These are phyloP conservation scores for Suhomyces sp. DNA, from an alignment of 805 yeast genomes.

Conservation along the genomic window DNA sequence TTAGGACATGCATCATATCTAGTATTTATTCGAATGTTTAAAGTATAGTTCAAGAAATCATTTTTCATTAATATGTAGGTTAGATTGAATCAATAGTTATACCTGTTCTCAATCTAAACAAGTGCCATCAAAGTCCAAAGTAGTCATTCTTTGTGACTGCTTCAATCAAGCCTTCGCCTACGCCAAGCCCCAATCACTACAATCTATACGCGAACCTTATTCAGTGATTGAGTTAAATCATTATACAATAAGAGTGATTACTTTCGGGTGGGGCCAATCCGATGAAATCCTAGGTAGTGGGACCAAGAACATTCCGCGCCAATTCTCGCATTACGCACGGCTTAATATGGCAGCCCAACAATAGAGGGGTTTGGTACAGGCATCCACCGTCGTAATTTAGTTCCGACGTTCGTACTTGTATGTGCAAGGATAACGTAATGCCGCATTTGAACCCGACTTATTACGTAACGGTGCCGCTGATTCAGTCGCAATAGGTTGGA, in stretches of 20 bases:
- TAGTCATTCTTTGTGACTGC: not conserved
- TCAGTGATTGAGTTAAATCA: not conserved
- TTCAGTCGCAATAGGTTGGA: not conserved
- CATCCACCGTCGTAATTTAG: not conserved
- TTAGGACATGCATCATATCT: conserved; percentile 32
- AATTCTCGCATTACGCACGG: not conserved
- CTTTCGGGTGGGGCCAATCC: not conserved
- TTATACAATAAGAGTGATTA: not conserved
- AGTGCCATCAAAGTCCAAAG: no score
- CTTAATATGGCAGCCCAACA: not conserved
- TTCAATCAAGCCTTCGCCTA: not conserved
- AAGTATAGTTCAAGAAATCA: not conserved
- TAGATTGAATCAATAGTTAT: not conserved
- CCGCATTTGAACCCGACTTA: not conserved
- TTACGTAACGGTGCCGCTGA: not conserved
- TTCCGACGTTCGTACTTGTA: not conserved
- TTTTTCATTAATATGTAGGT: no score
- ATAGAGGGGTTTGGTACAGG: not conserved
- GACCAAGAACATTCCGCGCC: not conserved
- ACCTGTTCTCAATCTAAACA: no score
- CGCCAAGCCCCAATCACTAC: not conserved
- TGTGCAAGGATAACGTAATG: not conserved
- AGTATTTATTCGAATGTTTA: not conserved
- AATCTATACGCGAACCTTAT: no score
- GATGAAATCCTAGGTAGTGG: not conserved